Evolutionary conservation across 2,329 filamentous ascomycete species (phyloP).

Genomic region (Neofusicoccum laricinum): DNA sequence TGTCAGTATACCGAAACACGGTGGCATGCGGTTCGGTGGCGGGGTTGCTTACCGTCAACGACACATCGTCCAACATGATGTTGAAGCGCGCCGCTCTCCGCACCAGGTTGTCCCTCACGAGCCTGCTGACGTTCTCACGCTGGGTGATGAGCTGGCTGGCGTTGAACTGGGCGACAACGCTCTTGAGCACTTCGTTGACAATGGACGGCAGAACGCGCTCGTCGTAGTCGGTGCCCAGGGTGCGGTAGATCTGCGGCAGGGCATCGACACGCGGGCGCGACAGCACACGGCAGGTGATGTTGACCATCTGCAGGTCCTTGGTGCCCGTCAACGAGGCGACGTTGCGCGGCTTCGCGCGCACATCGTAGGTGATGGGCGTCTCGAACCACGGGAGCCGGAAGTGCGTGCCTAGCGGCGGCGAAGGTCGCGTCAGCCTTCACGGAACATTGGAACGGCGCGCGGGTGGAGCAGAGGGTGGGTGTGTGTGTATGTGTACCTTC

Average conservation of each 20-base stretch:
- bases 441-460: background rate
- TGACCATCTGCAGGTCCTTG: constrained; percentile 99
- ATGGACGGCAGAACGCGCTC: constrained; percentile 97
- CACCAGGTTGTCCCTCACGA: constrained; percentile 91
- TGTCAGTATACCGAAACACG: constrained; percentile 15
- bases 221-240: constrained; percentile 91
- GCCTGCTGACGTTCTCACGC: constrained; percentile 88
- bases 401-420: constrained; percentile 68
- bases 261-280: constrained; percentile 84
- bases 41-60: constrained; percentile 71
- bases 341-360: constrained; percentile 94
- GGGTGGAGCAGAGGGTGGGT: background rate
- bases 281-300: constrained; percentile 99
- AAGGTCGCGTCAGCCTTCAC: background rate
- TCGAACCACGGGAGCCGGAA: constrained; percentile 95
- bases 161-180: constrained; percentile 98
- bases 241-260: constrained; percentile 95
- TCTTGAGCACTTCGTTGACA: constrained; percentile 98
- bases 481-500: constrained; percentile 64
- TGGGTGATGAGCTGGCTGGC: constrained; percentile 98
- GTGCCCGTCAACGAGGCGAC: constrained; percentile 96
- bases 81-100: constrained; percentile 93
- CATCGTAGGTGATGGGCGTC: constrained; percentile 94
- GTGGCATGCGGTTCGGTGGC: constrained; percentile 22
- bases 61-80: constrained; percentile 95